These are phyloP conservation scores for Mycena olivaceomarginata DNA, from an alignment of 768 basidiomycete species.

Conservation along the genomic window DNA sequence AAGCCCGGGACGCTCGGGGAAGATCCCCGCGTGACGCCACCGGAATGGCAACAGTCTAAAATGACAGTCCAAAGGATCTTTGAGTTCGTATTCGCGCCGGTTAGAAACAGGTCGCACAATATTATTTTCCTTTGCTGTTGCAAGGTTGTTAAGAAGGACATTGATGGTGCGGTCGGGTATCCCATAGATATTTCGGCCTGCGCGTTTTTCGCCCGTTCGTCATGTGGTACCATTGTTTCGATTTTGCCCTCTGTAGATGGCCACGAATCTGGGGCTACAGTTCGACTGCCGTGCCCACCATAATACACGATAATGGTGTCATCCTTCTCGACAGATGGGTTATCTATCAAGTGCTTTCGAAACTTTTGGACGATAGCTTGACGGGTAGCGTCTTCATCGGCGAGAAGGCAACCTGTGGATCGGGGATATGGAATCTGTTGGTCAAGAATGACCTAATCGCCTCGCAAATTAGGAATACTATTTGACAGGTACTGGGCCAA, in stretches of 20 bases:
- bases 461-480: conserved; percentile 33
- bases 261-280: conserved; percentile 27
- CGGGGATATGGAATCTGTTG: conserved; percentile 37
- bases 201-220: conserved; percentile 7
- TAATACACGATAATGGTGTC: conserved; percentile 39
- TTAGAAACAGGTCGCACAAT: conserved; percentile 19
- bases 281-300: conserved; percentile 38
- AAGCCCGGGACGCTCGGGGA: conserved; percentile 2
- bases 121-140: conserved; percentile 40
- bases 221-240: conserved; percentile 37
- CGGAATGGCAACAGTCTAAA: conserved; percentile 40
- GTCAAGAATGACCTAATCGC: conserved; percentile 27
- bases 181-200: conserved; percentile 26
- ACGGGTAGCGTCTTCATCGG: conserved; percentile 30
- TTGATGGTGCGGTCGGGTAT: conserved; percentile 40
- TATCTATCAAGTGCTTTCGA: conserved; percentile 24
- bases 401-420: conserved; percentile 31
- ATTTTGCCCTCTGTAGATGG: conserved; percentile 28
- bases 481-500: conserved; percentile 27
- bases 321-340: conserved; percentile 26
- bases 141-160: conserved; percentile 25
- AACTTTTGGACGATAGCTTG: conserved; percentile 25
- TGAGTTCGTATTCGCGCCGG: background rate
- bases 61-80: conserved; percentile 33
- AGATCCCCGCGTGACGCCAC: conserved; percentile 1